Base-by-base conservation (phyloP, 1,284 basidiomycete genomes). In the Binderoboletus segoi region DNA sequence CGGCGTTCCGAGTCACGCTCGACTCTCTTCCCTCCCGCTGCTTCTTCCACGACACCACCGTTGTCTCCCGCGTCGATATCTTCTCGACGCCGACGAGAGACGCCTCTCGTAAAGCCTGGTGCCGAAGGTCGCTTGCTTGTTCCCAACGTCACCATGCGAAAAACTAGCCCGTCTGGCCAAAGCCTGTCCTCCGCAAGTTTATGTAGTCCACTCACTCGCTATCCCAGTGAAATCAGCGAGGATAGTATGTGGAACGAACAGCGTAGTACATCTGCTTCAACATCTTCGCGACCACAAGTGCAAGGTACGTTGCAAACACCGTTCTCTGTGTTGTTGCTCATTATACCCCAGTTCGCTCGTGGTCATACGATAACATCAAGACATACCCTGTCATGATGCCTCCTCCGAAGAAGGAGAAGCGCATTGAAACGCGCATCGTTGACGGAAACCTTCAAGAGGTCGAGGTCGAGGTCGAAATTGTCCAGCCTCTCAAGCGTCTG, bases 331-430 rank as follows among this genome's bases (percentile, higher is more conserved):
- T n/a, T 8, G 2, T 53, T 13, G 7, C 61, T 58, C 33, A 53
- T 37, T 21, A 15, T 7, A 10, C 15, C 46, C 45, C 40, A 65
- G 87, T 75, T 15, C 84, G 84, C 20, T 83, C 86, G 2, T 86
- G 84, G 85, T 88, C 85, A 2, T 88, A 88, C 63, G 86, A 88
- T 61, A 83, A 85, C 61, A 71, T 85, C 52, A 79, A 78, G 66
- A 86, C 84, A 1, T 89, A 88, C 60, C 82, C 84, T 8, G 74
- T 82, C 58, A 85, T 89, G 83, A 79, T 77, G 57, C 72, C 80
- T 41, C 80, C 80, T 18, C 69, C 73, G 26, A 77, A 78, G 71
- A 84, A 77, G 68, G 82, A 84, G 73, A 81, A 78, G 66, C 79
- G 78, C 57, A 75, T 76, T 20, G 76, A 77, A 66, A 68, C 66